A percentile compares a stretch with the other conserved stretches of the same genome.
These are phyloP conservation scores for Syzygium grande DNA, from an alignment of 345 rosid species.

Conservation along the genomic window DNA sequence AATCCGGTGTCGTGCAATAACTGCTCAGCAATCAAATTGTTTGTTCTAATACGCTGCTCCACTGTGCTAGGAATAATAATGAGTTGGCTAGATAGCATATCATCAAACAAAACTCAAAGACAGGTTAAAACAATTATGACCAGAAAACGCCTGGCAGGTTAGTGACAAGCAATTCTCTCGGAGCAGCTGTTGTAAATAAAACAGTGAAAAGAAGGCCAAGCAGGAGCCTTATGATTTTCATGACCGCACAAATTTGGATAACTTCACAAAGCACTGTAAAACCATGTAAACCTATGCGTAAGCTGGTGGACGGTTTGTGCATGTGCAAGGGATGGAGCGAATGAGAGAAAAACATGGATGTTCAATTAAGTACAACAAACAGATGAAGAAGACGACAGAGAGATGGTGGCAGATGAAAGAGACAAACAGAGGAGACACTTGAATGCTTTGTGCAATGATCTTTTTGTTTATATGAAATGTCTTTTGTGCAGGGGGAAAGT, in stretches of 20 bases:
- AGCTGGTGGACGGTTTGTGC: background rate
- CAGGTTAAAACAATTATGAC: background rate
- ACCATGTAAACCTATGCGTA: background rate
- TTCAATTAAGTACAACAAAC: background rate
- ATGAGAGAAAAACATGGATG: background rate
- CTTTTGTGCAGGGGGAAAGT: background rate
- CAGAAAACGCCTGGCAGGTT: background rate
- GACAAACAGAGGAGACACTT: background rate
- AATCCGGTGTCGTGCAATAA: background rate
- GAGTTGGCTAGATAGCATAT: background rate
- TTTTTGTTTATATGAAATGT: background rate
- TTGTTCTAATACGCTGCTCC: background rate
- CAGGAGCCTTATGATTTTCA: background rate
- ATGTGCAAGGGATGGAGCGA: background rate
- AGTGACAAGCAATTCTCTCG: background rate
- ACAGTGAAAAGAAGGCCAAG: background rate
- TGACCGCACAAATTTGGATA: background rate
- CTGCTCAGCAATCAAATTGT: background rate
- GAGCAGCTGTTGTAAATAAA: background rate
- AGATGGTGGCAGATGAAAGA: background rate
- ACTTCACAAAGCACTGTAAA: background rate
- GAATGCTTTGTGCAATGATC: background rate
- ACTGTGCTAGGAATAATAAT: background rate
- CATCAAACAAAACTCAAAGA: background rate
- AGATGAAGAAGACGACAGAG: background rate